These are phyloP conservation scores for Botrytis fabae DNA, from an alignment of 2,329 filamentous ascomycete genomes.

Conservation along the genomic window DNA sequence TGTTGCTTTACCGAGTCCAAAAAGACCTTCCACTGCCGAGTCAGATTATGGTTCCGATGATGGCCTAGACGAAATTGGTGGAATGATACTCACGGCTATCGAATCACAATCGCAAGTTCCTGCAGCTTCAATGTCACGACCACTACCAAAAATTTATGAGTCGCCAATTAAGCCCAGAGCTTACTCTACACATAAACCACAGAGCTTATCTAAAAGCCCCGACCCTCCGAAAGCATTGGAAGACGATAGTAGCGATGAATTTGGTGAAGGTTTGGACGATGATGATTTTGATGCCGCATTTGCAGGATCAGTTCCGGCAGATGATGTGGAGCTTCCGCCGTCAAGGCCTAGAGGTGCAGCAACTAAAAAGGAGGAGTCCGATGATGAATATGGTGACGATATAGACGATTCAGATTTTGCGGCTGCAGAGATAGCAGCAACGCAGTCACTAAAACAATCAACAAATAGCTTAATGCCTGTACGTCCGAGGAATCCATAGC, in stretches of 20 bases:
- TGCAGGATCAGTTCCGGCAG: slow-evolving; percentile 33
- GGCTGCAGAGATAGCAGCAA: slow-evolving; percentile 70
- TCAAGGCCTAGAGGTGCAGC: slow-evolving; percentile 10
- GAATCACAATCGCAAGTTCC: slow-evolving; percentile 19
- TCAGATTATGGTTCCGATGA: slow-evolving; percentile 24
- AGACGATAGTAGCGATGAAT: slow-evolving; percentile 35
- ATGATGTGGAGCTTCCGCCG: slow-evolving; percentile 40
- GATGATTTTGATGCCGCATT: slow-evolving; percentile 43
- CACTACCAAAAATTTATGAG: background rate
- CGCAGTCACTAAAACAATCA: slow-evolving; percentile 56
- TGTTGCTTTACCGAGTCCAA: background rate
- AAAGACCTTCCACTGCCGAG: slow-evolving; percentile 8
- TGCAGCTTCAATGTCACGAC: background rate
- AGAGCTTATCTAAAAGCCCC: background rate
- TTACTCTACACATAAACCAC: background rate
- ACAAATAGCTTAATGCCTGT: slow-evolving; percentile 48
- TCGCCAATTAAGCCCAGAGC: background rate
- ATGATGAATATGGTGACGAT: slow-evolving; percentile 72
- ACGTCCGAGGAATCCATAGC: slow-evolving; percentile 49
- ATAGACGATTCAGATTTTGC: slow-evolving; percentile 72
- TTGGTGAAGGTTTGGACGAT: slow-evolving; percentile 52
- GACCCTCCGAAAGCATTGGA: slow-evolving; percentile 3
- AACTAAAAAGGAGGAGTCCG: slow-evolving; percentile 50
- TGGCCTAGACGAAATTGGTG: slow-evolving; percentile 21
- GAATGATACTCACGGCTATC: slow-evolving; percentile 20